These are phyloP conservation scores for Pichia cactophila DNA, from an alignment of 1,139 yeast species.

Conservation along the genomic window DNA sequence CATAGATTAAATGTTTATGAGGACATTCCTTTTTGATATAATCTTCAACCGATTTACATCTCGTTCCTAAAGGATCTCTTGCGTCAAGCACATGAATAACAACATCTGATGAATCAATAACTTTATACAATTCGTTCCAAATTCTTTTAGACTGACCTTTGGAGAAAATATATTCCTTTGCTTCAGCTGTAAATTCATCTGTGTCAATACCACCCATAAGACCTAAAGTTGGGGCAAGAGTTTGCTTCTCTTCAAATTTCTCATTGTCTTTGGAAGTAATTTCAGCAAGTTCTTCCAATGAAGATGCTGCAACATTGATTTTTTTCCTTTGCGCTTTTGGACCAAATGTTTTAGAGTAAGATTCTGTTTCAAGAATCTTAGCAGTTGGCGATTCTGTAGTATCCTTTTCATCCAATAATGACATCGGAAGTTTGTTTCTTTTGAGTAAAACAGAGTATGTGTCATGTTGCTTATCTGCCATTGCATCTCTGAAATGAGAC, in stretches of 20 bases:
- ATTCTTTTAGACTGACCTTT: constrained; percentile 98
- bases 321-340: constrained; percentile 93
- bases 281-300: constrained; percentile 74
- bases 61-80: constrained; percentile 93
- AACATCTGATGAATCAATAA: constrained; percentile 94
- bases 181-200: constrained; percentile 81
- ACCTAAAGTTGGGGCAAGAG: constrained; percentile 68
- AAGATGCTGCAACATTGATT: constrained; percentile 67
- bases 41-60: constrained; percentile 90
- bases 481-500: constrained; percentile 87
- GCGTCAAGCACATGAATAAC: constrained; percentile 95
- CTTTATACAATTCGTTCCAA: constrained; percentile 96
- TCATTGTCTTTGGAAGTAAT: constrained; percentile 52
- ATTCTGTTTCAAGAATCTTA: constrained; percentile 81
- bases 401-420: constrained; percentile 81
- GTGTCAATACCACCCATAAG: constrained; percentile 60
- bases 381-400: constrained; percentile 59
- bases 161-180: constrained; percentile 90
- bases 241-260: constrained; percentile 64
- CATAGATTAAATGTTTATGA: constrained; percentile 91
- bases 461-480: constrained; percentile 81
- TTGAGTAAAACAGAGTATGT: constrained; percentile 81
- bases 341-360: constrained; percentile 77
- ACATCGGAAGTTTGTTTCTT: constrained; percentile 93
- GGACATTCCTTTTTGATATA: constrained; percentile 91